These are phyloP conservation scores for Aureobasidium subglaciale DNA, from an alignment of 2,329 filamentous ascomycete genomes.

Conservation along the genomic window DNA sequence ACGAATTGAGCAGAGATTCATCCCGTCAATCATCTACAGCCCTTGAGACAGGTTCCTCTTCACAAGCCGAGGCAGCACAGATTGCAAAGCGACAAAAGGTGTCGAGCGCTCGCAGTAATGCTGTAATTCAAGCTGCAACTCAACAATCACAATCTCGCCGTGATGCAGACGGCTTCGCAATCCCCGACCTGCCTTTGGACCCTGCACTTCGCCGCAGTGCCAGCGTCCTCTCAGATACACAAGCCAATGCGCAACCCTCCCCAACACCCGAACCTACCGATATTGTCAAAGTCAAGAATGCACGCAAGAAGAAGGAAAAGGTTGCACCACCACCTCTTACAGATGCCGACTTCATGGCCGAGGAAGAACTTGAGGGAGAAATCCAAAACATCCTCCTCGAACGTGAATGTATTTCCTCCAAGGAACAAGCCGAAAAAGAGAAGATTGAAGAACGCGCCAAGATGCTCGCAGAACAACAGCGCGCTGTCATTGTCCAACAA, in stretches of 20 bases:
- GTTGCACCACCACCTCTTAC: conserved; percentile 30
- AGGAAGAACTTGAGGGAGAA: conserved; percentile 40
- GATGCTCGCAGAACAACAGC: conserved; percentile 24
- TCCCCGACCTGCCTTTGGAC: conserved; percentile 29
- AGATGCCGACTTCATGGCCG: conserved; percentile 40
- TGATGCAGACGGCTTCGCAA: conserved; percentile 37
- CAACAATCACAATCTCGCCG: conserved; percentile 22
- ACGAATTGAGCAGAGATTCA: conserved; percentile 15
- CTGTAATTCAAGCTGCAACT: conserved; percentile 5
- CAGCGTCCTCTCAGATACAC: conserved; percentile 20
- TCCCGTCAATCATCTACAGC: conserved; percentile 21
- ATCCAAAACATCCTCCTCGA: conserved; percentile 32
- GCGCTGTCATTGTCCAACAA: conserved; percentile 35
- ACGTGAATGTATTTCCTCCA: conserved; percentile 23
- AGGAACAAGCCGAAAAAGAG: conserved; percentile 25
- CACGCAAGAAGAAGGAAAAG: conserved; percentile 15
- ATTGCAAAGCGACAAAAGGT: conserved; percentile 20
- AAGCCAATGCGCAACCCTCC: conserved; percentile 22
- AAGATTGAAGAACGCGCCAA: conserved; percentile 25
- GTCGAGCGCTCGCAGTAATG: conserved; percentile 14
- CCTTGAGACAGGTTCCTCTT: not conserved
- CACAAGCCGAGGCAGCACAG: conserved; percentile 13
- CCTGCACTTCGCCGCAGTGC: conserved; percentile 17
- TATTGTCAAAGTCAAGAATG: not conserved
- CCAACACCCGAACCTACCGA: not conserved